Evolutionary conservation across 805 yeast genomes (phyloP).

Genomic region (Ogataea angusta): DNA sequence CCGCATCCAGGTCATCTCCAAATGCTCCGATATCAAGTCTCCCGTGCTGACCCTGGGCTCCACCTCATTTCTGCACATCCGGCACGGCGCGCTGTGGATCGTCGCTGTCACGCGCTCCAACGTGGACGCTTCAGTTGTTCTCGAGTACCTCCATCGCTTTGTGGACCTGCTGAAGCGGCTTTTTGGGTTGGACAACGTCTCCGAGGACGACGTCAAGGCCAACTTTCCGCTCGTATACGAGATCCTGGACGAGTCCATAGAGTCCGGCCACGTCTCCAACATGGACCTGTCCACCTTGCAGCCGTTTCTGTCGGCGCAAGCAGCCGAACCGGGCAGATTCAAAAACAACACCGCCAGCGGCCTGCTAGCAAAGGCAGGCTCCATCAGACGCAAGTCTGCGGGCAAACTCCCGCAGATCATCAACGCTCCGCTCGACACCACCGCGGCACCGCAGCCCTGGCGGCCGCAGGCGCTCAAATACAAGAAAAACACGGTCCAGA

Average conservation of each 20-base stretch:
- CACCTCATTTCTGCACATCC: conserved; percentile 82
- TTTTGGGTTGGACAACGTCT: conserved; percentile 28
- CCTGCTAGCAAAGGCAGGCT: conserved; percentile 20
- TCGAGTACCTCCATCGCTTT: conserved; percentile 73
- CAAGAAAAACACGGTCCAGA: conserved; percentile 73
- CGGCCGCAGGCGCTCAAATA: conserved; percentile 67
- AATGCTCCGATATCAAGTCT: conserved; percentile 48
- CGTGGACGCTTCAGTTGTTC: conserved; percentile 74
- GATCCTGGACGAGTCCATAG: conserved; percentile 69
- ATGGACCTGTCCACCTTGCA: conserved; percentile 48
- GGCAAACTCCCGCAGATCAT: conserved; percentile 7
- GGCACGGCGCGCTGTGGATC: conserved; percentile 61
- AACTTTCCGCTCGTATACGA: conserved; percentile 73
- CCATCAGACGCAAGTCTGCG: conserved; percentile 20
- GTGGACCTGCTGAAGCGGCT: conserved; percentile 47
- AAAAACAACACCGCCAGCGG: conserved; percentile 12
- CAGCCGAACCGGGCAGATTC: conserved; percentile 1
- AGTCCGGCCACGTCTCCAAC: conserved; percentile 73
- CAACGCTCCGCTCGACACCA: conserved; percentile 12
- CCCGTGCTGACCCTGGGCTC: conserved; percentile 87
- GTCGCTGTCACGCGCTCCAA: conserved; percentile 90
- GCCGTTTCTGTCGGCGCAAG: conserved; percentile 28
- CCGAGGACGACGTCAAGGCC: conserved; percentile 53
- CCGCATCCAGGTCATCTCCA: conserved; percentile 84
- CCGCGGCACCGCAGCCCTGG: conserved; percentile 51